These are phyloP conservation scores for Singerocomus rubriflavus DNA, from an alignment of 1,284 basidiomycete species.

Conservation along the genomic window DNA sequence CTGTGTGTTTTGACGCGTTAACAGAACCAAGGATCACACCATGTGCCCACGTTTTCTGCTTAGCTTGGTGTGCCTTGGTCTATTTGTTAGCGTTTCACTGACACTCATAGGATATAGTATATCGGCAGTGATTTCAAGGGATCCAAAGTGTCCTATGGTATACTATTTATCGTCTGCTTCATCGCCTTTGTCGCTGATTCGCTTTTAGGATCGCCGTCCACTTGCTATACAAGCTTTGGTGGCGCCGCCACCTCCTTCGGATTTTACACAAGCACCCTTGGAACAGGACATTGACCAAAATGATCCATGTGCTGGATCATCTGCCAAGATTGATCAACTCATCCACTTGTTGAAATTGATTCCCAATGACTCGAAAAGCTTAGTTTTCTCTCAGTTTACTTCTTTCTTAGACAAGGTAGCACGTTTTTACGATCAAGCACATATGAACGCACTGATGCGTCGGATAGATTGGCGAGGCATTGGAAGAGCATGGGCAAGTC, in stretches of 20 bases:
- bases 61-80: constrained; percentile 52
- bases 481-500: constrained; percentile 61
- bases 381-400: constrained; percentile 87
- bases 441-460: constrained; percentile 5
- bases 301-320: constrained; percentile 51
- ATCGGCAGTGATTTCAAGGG: constrained; percentile 60
- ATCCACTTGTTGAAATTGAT: constrained; percentile 69
- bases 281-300: constrained; percentile 40
- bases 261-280: constrained; percentile 57
- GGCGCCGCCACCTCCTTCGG: constrained; percentile 63
- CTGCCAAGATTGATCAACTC: constrained; percentile 82
- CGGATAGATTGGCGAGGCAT: constrained; percentile 61
- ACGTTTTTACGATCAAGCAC: neutral
- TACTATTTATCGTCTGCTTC: constrained; percentile 5
- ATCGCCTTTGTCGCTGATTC: constrained; percentile 7
- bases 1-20: constrained; percentile 69
- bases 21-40: constrained; percentile 74
- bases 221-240: constrained; percentile 61
- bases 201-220: constrained; percentile 63
- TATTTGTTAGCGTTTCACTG: neutral
- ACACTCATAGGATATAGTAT: constrained; percentile 46
- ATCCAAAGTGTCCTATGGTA: constrained; percentile 80
- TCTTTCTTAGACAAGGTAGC: constrained; percentile 74
- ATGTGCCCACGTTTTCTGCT: constrained; percentile 77
- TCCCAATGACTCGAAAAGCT: constrained; percentile 68